These are phyloP conservation scores for Ogataea naganishii DNA, from an alignment of 805 yeast genomes.

Conservation along the genomic window DNA sequence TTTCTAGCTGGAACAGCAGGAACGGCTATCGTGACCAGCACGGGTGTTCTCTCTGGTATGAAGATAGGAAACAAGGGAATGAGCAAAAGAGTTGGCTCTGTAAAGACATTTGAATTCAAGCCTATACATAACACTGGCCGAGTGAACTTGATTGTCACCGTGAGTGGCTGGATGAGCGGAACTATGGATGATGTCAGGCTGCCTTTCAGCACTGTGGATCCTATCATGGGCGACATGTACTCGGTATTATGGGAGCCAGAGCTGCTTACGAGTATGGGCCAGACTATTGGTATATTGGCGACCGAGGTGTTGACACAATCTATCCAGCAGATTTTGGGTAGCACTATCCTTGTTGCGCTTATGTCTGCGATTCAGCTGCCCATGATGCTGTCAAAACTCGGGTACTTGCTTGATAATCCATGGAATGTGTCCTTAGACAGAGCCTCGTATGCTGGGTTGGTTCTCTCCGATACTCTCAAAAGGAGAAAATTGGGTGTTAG, in stretches of 20 bases:
- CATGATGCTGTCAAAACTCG: conserved; percentile 79
- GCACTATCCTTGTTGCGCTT: conserved; percentile 78
- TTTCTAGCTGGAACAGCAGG: conserved; percentile 97
- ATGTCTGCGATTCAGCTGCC: conserved; percentile 93
- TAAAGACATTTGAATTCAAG: conserved; percentile 85
- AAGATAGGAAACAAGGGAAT: conserved; percentile 82
- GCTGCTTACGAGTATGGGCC: conserved; percentile 92
- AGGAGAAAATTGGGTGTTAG: conserved; percentile 85
- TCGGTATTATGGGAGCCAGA: conserved; percentile 98
- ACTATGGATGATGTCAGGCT: conserved; percentile 90
- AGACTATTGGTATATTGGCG: conserved; percentile 87
- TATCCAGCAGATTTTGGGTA: conserved; percentile 90
- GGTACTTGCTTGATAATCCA: conserved; percentile 89
- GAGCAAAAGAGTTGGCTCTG: conserved; percentile 81
- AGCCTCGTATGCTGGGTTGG: conserved; percentile 93
- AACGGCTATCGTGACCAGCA: conserved; percentile 84
- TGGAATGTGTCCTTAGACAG: conserved; percentile 97
- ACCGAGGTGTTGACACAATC: conserved; percentile 90
- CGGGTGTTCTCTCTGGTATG: conserved; percentile 89
- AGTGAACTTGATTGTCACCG: conserved; percentile 77
- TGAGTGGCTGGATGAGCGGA: conserved; percentile 97
- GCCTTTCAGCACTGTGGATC: conserved; percentile 95
- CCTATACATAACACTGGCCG: conserved; percentile 90
- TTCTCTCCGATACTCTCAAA: conserved; percentile 84
- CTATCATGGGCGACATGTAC: conserved; percentile 93